phyloP scores from a whole-genome alignment of 495 filamentous ascomycete genomes.

The Rhizodiscina lignyota region DNA sequence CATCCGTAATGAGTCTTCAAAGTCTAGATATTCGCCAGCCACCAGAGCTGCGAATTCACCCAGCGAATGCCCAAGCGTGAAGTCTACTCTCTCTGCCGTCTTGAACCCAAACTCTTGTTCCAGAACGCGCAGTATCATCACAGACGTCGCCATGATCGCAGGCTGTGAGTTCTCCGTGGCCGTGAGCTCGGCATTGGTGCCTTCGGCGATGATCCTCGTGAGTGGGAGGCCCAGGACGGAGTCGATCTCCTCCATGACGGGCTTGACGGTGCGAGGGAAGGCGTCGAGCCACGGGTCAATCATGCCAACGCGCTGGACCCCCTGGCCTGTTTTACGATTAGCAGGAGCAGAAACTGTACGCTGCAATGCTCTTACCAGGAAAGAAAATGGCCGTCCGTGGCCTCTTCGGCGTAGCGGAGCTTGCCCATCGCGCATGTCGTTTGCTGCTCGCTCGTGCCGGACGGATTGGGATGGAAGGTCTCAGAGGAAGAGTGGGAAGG shows the following conservation, averaged over 20 bases:
- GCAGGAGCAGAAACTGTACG: background rate
- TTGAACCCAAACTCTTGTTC: slow-evolving; percentile 72
- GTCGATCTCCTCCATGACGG: slow-evolving; percentile 74
- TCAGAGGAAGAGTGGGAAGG: no score
- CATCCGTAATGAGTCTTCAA: slow-evolving; percentile 60
- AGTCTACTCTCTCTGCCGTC: slow-evolving; percentile 48
- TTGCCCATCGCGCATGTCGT: slow-evolving; percentile 13
- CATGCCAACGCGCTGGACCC: slow-evolving; percentile 92
- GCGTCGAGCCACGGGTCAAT: slow-evolving; percentile 62
- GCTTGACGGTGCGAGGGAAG: slow-evolving; percentile 58
- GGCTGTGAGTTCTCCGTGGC: slow-evolving; percentile 81
- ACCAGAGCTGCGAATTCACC: slow-evolving; percentile 90
- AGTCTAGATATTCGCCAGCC: slow-evolving; percentile 57
- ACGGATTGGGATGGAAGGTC: no score
- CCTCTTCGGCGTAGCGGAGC: slow-evolving; percentile 7
- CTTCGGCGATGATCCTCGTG: slow-evolving; percentile 62
- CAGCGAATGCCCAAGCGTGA: slow-evolving; percentile 83
- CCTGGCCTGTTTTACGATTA: slow-evolving; percentile 47
- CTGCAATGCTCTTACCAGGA: slow-evolving; percentile 16
- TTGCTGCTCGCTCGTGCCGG: no score
- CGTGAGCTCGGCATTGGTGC: slow-evolving; percentile 58
- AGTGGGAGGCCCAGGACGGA: slow-evolving; percentile 46
- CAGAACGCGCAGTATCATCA: slow-evolving; percentile 79
- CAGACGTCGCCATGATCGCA: slow-evolving; percentile 85
- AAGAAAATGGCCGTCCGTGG: slow-evolving; percentile 27